A percentile compares a stretch with the other conserved stretches of the same genome.
phyloP scores from a whole-genome alignment of 768 basidiomycete genomes.

The Lactarius indigo region DNA sequence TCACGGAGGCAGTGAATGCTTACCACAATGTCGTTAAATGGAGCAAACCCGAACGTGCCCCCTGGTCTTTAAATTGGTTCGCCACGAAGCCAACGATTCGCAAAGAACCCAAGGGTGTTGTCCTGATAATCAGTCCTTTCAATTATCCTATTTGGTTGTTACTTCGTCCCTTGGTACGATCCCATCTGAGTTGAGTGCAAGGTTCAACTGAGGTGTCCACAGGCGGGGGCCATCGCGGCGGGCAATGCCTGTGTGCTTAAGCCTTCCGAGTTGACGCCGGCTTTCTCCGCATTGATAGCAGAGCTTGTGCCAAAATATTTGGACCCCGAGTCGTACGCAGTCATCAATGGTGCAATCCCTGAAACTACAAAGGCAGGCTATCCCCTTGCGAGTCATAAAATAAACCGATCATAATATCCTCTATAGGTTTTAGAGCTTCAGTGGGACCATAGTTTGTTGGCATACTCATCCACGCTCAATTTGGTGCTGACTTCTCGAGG shows the following conservation, averaged over 20 bases:
- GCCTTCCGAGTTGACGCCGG: slow-evolving; percentile 35
- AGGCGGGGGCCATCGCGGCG: slow-evolving; percentile 39
- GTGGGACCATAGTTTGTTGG: slow-evolving; percentile 57
- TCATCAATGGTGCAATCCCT: slow-evolving; percentile 35
- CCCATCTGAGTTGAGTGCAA: not conserved
- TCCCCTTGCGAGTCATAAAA: not conserved
- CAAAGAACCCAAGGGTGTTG: slow-evolving; percentile 75
- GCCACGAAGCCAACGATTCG: slow-evolving; percentile 60
- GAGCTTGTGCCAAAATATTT: slow-evolving; percentile 33
- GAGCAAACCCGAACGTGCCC: slow-evolving; percentile 59
- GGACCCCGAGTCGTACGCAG: slow-evolving; percentile 32
- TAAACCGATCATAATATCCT: not conserved
- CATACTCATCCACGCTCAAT: slow-evolving; percentile 18
- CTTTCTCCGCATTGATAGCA: slow-evolving; percentile 31
- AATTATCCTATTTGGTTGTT: slow-evolving; percentile 69
- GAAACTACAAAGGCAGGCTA: slow-evolving; percentile 32
- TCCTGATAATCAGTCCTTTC: slow-evolving; percentile 69
- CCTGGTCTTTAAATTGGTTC: slow-evolving; percentile 53
- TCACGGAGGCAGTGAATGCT: slow-evolving; percentile 51
- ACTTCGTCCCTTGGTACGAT: slow-evolving; percentile 53
- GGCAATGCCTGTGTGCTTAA: slow-evolving; percentile 37
- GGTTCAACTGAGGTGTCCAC: not conserved
- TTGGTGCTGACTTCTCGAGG: slow-evolving; percentile 1
- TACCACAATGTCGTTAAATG: slow-evolving; percentile 69
- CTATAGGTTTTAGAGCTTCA: slow-evolving; percentile 61